Evolutionary conservation across 371 early-diverging fungal genomes (phyloP).

Genomic region (Mitosporidium daphniae): DNA sequence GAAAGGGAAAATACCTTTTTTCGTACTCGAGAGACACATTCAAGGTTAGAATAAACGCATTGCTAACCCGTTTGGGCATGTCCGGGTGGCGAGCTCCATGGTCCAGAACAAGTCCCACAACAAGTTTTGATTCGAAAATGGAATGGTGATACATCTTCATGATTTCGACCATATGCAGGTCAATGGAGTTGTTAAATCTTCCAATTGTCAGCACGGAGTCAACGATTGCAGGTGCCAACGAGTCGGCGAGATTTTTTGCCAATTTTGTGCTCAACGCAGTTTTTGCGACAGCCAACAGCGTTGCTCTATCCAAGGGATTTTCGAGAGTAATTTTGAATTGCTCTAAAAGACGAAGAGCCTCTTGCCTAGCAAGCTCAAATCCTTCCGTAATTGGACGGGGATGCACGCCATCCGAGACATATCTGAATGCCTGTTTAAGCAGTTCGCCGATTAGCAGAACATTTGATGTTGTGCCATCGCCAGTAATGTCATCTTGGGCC

Average conservation of each 20-base stretch:
- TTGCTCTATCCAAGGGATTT: constrained; percentile 40
- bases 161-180: constrained; percentile 97
- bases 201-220: constrained; percentile 65
- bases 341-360: constrained; percentile 62
- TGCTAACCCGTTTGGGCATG: constrained; percentile 81
- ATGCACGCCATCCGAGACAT: constrained; percentile 76
- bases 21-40: constrained; percentile 99
- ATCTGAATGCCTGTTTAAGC: constrained; percentile 70
- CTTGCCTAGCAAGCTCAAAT: constrained; percentile 72
- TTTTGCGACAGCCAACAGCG: constrained; percentile 56
- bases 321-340: constrained; percentile 19
- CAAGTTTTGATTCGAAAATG: constrained; percentile 58
- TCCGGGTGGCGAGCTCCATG: constrained; percentile 97
- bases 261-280: constrained; percentile 83
- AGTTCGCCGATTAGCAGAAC: constrained; percentile 80
- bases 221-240: constrained; percentile 66
- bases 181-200: constrained; percentile 28
- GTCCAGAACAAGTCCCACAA: constrained; percentile 91
- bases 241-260: constrained; percentile 42
- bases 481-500: constrained; percentile 87
- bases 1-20: constrained; percentile 22
- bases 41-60: constrained; percentile 66
- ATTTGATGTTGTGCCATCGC: constrained; percentile 92
- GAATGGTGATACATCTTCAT: constrained; percentile 97
- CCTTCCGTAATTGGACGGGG: constrained; percentile 79